A percentile compares a stretch with the other conserved stretches of the same genome.
These are phyloP conservation scores for Trichomonas gallinae DNA, from an alignment of 208 protist species.

Conservation along the genomic window DNA sequence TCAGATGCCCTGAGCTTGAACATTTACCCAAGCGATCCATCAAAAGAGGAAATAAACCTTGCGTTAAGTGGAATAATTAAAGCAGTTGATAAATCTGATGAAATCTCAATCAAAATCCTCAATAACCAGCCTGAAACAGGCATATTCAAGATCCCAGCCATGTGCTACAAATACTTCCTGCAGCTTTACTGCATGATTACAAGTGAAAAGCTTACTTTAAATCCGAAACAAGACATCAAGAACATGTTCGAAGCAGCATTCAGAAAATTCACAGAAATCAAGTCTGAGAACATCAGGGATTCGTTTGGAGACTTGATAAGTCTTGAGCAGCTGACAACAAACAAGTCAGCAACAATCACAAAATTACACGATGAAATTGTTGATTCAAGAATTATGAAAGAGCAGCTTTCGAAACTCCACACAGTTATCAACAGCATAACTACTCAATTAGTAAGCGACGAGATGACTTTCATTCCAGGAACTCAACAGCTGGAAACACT, in stretches of 20 bases:
- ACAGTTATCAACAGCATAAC: neutral
- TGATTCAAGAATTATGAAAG: neutral
- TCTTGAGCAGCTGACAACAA: neutral
- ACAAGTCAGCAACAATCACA: neutral
- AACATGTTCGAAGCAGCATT: neutral
- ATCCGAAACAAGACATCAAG: neutral
- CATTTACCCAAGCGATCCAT: neutral
- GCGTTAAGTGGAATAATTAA: neutral
- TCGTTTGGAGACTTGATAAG: neutral
- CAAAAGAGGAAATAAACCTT: neutral
- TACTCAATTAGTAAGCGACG: neutral
- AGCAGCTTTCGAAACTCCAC: neutral
- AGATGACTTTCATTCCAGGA: neutral
- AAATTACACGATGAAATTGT: neutral
- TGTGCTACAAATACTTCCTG: neutral
- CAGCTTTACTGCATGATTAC: neutral
- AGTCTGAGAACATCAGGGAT: neutral
- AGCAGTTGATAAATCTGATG: neutral
- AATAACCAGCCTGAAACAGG: neutral
- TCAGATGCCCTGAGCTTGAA: neutral
- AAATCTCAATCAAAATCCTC: neutral
- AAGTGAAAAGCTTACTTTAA: neutral
- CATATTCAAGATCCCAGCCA: neutral
- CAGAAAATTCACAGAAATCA: neutral
- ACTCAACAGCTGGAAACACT: neutral